Evolutionary conservation across 371 early-diverging fungal species (phyloP).

Genomic region (Lichtheimia hyalospora): DNA sequence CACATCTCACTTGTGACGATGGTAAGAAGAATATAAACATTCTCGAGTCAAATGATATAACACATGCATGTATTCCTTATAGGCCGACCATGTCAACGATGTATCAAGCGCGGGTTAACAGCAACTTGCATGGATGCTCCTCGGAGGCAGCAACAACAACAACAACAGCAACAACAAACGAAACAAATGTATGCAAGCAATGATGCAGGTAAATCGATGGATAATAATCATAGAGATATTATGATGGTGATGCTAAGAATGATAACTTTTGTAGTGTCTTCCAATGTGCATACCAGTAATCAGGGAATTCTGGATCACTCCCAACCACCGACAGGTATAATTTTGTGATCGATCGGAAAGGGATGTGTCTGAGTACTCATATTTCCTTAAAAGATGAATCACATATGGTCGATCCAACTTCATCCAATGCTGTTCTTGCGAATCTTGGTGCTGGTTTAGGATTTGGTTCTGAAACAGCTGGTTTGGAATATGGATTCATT

Average conservation of each 20-base stretch:
- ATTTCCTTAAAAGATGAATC: conserved; percentile 3
- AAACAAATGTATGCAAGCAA: background rate
- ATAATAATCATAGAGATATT: background rate
- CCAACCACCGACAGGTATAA: conserved; percentile 3
- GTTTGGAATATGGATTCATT: conserved; percentile 45
- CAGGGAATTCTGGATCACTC: conserved; percentile 3
- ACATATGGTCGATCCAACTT: conserved; percentile 29
- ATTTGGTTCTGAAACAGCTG: conserved; percentile 48
- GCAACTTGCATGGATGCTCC: conserved; percentile 76
- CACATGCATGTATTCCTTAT: background rate
- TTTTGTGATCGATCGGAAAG: background rate
- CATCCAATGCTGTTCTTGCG: conserved; percentile 16
- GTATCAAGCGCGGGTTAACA: conserved; percentile 75
- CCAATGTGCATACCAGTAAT: background rate
- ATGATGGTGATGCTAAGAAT: too few relatives aligned
- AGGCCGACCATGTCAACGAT: conserved; percentile 85
- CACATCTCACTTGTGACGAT: conserved; percentile 67
- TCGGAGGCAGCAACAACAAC: conserved; percentile 77
- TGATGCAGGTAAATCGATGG: background rate
- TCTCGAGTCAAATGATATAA: background rate
- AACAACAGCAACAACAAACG: conserved; percentile 49
- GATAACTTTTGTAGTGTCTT: too few relatives aligned
- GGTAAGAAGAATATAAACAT: background rate
- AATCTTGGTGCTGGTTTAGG: conserved; percentile 28
- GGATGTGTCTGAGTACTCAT: background rate